Evolutionary conservation across 2,329 filamentous ascomycete species (phyloP).

Genomic region (Elsinoe ampelina): DNA sequence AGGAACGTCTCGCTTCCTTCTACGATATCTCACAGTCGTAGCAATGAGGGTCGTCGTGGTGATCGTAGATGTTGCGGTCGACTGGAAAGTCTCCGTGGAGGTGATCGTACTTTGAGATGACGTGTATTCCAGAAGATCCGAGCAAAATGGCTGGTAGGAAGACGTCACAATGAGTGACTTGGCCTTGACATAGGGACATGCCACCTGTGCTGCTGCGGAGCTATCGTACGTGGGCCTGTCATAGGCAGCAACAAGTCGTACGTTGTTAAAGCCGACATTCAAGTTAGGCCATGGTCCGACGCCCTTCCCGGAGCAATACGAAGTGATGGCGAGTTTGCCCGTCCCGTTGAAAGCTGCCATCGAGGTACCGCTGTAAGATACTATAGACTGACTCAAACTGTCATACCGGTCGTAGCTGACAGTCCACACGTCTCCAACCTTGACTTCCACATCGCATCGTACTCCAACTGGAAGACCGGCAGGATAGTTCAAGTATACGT

Average conservation of each 20-base stretch:
- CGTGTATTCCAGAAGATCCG: constrained; percentile 1
- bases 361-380: constrained; percentile 4
- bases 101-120: constrained; percentile 7
- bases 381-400: constrained; percentile 5
- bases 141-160: constrained; percentile 13
- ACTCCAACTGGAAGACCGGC: constrained; percentile 1
- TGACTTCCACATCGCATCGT: constrained; percentile 11
- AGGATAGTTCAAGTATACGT: constrained; percentile 9
- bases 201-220: neutral
- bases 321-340: constrained; percentile 6
- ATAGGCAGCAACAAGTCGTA: constrained; percentile 2
- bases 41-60: neutral
- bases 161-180: constrained; percentile 11
- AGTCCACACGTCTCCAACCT: constrained; percentile 3
- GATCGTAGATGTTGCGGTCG: constrained; percentile 4
- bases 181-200: constrained; percentile 8
- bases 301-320: constrained; percentile 8
- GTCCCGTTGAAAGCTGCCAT: constrained; percentile 10
- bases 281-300: constrained; percentile 10
- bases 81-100: neutral
- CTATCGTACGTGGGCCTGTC: constrained; percentile 1
- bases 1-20: constrained; percentile 12
- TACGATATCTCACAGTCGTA: constrained; percentile 4
- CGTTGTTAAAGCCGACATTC: constrained; percentile 10
- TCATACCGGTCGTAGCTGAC: constrained; percentile 13